Conservation (phyloP, 805 yeast species). For the Kregervanrija delftensis region DNA sequence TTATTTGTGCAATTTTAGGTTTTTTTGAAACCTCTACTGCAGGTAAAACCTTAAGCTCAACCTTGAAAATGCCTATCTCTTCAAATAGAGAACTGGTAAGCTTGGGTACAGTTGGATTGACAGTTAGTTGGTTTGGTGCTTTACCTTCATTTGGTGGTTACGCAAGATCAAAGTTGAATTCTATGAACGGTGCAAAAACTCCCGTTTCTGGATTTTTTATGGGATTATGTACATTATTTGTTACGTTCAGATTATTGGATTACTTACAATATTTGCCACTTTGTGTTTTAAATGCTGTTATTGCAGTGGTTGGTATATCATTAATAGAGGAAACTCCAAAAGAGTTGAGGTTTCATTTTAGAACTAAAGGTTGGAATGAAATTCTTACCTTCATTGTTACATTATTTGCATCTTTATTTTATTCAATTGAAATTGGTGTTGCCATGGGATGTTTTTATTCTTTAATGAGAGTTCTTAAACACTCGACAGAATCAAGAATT, state of each 20-base stretch:
- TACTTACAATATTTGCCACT: constrained; percentile 68
- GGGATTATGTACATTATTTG: constrained; percentile 67
- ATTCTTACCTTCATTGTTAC: constrained; percentile 62
- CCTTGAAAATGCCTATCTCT: constrained; percentile 65
- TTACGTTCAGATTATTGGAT: constrained; percentile 53
- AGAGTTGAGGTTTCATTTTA: constrained; percentile 68
- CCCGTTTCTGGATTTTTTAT: constrained; percentile 78
- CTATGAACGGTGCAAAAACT: constrained; percentile 80
- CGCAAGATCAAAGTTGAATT: constrained; percentile 86
- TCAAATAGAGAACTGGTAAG: constrained; percentile 90
- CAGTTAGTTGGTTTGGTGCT: constrained; percentile 54
- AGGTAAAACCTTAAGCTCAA: constrained; percentile 73
- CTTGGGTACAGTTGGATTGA: constrained; percentile 67
- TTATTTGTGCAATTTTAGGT: constrained; percentile 78
- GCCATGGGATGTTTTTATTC: constrained; percentile 82
- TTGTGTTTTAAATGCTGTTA: constrained; percentile 74
- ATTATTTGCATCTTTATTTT: constrained; percentile 53
- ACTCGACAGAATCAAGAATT: constrained; percentile 75
- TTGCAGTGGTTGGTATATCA: constrained; percentile 69
- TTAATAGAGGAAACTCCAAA: constrained; percentile 79
- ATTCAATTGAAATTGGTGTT: constrained; percentile 85
- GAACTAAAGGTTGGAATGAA: constrained; percentile 72
- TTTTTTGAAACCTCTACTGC: constrained; percentile 93
- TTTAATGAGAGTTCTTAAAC: constrained; percentile 68
- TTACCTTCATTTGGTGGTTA: constrained; percentile 95